These are phyloP conservation scores for Cercophora newfieldiana DNA, from an alignment of 495 filamentous ascomycete genomes.

Conservation along the genomic window DNA sequence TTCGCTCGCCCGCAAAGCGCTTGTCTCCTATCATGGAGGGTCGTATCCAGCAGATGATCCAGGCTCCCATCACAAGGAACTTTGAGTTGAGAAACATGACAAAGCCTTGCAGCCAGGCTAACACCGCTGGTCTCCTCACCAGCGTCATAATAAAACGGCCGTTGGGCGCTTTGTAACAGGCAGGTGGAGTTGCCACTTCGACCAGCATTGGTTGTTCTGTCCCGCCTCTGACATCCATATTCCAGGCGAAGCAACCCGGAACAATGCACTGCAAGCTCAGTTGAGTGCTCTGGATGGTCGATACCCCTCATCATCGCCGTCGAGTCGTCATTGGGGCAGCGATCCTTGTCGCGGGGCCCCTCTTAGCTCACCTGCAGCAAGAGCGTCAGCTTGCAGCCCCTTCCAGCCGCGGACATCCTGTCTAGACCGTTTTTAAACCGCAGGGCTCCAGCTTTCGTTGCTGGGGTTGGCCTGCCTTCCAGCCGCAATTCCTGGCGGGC, in stretches of 20 bases:
- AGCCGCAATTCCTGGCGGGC: slow-evolving; percentile 1
- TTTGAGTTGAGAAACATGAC: neutral
- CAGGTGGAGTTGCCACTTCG: neutral
- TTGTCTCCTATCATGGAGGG: neutral
- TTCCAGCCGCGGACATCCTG: neutral
- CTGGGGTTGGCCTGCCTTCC: slow-evolving; percentile 1
- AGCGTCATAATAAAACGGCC: neutral
- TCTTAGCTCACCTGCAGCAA: neutral
- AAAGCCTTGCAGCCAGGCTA: neutral
- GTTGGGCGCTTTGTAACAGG: neutral
- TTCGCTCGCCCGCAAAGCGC: neutral
- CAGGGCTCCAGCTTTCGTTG: slow-evolving; percentile 5
- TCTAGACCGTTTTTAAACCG: neutral
- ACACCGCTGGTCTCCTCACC: neutral
- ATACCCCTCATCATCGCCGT: slow-evolving; percentile 1
- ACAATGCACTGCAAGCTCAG: neutral
- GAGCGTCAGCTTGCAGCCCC: slow-evolving; percentile 5
- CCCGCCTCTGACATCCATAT: too few species aligned
- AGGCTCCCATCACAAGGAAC: neutral
- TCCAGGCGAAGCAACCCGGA: neutral
- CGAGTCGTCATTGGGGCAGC: slow-evolving; percentile 8
- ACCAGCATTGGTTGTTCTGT: too few species aligned
- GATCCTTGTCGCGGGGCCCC: neutral
- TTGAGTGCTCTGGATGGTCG: neutral
- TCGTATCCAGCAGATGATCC: neutral